These are phyloP conservation scores for Fusarium sp. DNA, from an alignment of 2,329 filamentous ascomycete genomes.

Conservation along the genomic window DNA sequence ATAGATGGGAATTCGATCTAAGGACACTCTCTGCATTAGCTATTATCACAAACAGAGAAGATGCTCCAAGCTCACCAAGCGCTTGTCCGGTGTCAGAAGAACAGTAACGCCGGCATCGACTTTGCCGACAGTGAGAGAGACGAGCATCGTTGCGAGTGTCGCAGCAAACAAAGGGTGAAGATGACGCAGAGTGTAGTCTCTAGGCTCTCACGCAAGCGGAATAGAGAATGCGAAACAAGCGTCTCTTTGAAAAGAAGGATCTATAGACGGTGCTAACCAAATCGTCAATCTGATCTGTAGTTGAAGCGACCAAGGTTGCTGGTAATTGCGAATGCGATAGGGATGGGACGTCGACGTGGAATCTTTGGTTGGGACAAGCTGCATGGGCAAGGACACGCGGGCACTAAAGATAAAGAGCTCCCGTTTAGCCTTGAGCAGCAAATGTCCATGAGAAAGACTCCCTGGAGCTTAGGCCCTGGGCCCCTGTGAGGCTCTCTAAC, in stretches of 20 bases:
- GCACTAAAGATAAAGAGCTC: constrained; percentile 7
- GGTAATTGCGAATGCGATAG: constrained; percentile 12
- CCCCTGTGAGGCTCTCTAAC: constrained; percentile 1
- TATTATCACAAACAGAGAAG: not conserved
- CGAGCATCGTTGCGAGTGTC: constrained; percentile 73
- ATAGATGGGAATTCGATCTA: constrained; percentile 99
- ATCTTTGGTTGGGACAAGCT: constrained; percentile 5
- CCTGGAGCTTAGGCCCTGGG: not conserved
- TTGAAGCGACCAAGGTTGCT: constrained; percentile 4
- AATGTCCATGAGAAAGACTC: not conserved
- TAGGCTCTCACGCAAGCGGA: constrained; percentile 1
- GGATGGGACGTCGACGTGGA: constrained; percentile 28
- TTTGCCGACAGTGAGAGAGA: constrained; percentile 98
- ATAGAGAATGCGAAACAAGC: constrained; percentile 1
- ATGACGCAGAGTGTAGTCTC: not conserved
- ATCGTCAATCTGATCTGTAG: not conserved
- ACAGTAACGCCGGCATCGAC: constrained; percentile 99
- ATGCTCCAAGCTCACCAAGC: constrained; percentile 72
- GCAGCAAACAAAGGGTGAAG: constrained; percentile 21
- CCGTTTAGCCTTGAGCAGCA: not conserved
- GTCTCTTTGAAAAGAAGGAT: constrained; percentile 1
- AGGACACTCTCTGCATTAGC: constrained; percentile 32
- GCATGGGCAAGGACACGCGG: not conserved
- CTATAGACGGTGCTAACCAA: not conserved
- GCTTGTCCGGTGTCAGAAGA: constrained; percentile 94